Evolutionary conservation across 2,329 filamentous ascomycete species (phyloP).

Genomic region (Ceratocystis ficicola): DNA sequence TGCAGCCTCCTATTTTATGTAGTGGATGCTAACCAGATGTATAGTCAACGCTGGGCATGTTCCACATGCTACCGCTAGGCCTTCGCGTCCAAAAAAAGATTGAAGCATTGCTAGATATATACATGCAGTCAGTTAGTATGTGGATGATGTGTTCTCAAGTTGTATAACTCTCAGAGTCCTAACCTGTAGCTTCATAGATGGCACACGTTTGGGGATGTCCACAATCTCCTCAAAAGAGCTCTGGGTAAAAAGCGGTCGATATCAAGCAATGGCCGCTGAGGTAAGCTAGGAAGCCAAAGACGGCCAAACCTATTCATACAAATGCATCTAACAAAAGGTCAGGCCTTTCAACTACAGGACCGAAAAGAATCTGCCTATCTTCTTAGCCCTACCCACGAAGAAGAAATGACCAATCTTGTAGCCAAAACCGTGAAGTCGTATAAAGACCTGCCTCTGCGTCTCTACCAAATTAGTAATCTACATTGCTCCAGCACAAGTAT

Average conservation of each 20-base stretch:
- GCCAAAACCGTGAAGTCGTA: conserved; percentile 64
- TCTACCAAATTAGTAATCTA: conserved; percentile 74
- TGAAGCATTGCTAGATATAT: conserved; percentile 70
- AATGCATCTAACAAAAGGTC: not conserved
- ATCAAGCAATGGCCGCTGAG: conserved; percentile 61
- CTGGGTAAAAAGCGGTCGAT: conserved; percentile 72
- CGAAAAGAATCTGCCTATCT: conserved; percentile 63
- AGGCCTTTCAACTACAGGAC: conserved; percentile 73
- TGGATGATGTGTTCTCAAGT: not conserved
- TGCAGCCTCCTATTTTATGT: conserved; percentile 5
- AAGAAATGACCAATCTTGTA: conserved; percentile 82
- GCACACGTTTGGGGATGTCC: conserved; percentile 71
- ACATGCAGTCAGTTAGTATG: conserved; percentile 65
- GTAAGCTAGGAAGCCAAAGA: conserved; percentile 33
- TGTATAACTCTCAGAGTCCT: not conserved
- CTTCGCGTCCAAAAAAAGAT: conserved; percentile 80
- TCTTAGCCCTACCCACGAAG: conserved; percentile 86
- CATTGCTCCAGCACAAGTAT: not conserved
- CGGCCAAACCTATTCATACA: not conserved
- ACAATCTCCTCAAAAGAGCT: conserved; percentile 73
- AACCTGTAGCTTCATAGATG: conserved; percentile 37
- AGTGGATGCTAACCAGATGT: conserved; percentile 4
- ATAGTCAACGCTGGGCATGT: conserved; percentile 76
- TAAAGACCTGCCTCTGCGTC: conserved; percentile 68
- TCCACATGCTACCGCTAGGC: conserved; percentile 81